Conservation (phyloP, 1,139 yeast genomes). For the Torulaspora globosa region DNA sequence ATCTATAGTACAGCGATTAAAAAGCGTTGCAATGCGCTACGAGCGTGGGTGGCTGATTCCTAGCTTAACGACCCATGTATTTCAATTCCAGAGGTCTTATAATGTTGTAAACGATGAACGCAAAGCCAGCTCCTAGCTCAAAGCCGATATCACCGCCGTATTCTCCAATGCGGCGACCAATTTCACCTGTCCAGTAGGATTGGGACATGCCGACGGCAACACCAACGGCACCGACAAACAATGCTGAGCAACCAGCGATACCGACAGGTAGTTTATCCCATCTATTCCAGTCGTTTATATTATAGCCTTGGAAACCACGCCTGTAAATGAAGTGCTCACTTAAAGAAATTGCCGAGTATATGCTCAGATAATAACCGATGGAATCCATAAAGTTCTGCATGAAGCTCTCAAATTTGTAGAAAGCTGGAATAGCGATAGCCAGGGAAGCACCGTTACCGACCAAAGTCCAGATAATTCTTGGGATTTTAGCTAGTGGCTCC, state of each 20-base stretch:
- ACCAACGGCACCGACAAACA: conserved; percentile 82
- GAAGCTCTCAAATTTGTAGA: conserved; percentile 64
- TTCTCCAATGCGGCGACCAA: conserved; percentile 59
- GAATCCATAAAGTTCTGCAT: conserved; percentile 86
- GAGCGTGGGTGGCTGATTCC: neutral
- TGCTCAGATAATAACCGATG: conserved; percentile 87
- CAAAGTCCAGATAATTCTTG: conserved; percentile 79
- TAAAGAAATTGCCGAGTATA: conserved; percentile 65
- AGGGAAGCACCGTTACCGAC: conserved; percentile 70
- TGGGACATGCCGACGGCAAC: conserved; percentile 84
- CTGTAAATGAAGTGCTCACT: conserved; percentile 79
- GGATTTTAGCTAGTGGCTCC: conserved; percentile 66
- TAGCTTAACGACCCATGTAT: conserved; percentile 40
- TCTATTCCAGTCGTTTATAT: conserved; percentile 58
- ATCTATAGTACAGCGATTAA: neutral
- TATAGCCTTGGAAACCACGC: conserved; percentile 58
- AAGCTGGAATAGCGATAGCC: conserved; percentile 87
- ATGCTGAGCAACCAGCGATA: conserved; percentile 68
- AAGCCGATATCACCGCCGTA: conserved; percentile 86
- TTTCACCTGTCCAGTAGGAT: conserved; percentile 72
- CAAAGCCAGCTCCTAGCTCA: conserved; percentile 68
- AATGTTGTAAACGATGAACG: conserved; percentile 59
- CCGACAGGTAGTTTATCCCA: conserved; percentile 64
- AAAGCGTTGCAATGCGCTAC: neutral
- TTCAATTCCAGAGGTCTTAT: conserved; percentile 68